Evolutionary conservation across 768 basidiomycete genomes (phyloP).

Genomic region (Leccinum uliginosum): DNA sequence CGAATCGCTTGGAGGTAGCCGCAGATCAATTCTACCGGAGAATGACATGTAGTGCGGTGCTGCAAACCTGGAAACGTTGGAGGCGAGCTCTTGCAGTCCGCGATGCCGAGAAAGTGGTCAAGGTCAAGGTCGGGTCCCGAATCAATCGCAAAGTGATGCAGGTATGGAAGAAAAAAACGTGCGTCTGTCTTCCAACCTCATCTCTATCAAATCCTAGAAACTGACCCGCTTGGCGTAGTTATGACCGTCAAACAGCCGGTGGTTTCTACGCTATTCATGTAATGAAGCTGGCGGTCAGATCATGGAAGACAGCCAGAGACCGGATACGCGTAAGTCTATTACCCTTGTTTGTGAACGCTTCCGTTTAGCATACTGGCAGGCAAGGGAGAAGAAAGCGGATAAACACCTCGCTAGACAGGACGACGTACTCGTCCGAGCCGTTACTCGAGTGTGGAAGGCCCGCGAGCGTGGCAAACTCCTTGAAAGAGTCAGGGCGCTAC

Average conservation of each 20-base stretch:
- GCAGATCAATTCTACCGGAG: conserved; percentile 47
- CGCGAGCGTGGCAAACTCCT: conserved; percentile 58
- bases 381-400: conserved; percentile 49
- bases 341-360: not conserved
- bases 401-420: conserved; percentile 58
- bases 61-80: conserved; percentile 58
- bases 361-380: conserved; percentile 37
- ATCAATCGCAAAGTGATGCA: conserved; percentile 46
- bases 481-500: conserved; percentile 44
- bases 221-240: conserved; percentile 32
- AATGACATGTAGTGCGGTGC: conserved; percentile 34
- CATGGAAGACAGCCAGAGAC: conserved; percentile 53
- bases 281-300: conserved; percentile 42
- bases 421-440: conserved; percentile 51
- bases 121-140: conserved; percentile 42
- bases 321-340: conserved; percentile 44
- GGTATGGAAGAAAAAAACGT: conserved; percentile 58
- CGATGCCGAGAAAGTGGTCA: conserved; percentile 41
- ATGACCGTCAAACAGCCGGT: conserved; percentile 40
- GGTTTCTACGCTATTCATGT: conserved; percentile 39
- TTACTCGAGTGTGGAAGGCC: conserved; percentile 64
- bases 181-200: conserved; percentile 23
- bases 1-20: conserved; percentile 42
- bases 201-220: conserved; percentile 1
- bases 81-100: conserved; percentile 40